Evolutionary conservation across 257 asterid genomes (phyloP).

Genomic region (Lycium barbarum): DNA sequence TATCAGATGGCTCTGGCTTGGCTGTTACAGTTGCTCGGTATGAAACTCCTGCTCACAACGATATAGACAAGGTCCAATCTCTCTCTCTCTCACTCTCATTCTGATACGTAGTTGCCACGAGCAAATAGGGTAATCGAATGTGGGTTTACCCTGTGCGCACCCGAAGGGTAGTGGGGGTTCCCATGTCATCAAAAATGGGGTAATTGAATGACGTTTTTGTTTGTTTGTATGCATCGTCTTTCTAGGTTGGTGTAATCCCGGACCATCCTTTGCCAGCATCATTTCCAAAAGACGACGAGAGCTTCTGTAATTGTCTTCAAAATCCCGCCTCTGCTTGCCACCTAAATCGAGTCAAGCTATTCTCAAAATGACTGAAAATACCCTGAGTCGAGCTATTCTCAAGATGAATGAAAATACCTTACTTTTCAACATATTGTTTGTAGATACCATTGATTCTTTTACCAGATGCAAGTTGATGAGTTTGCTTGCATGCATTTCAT

Average conservation of each 20-base stretch:
- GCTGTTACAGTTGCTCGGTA: conserved; percentile 96
- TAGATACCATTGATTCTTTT: conserved; percentile 42
- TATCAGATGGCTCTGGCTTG: conserved; percentile 97
- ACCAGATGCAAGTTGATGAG: neutral
- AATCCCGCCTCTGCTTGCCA: conserved; percentile 80
- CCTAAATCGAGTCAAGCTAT: conserved; percentile 62
- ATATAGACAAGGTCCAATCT: conserved; percentile 80
- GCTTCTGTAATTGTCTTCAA: conserved; percentile 87
- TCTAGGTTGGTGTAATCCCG: conserved; percentile 83
- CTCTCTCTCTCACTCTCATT: conserved; percentile 28
- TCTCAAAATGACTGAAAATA: conserved; percentile 51
- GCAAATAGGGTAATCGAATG: neutral
- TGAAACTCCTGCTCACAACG: conserved; percentile 93
- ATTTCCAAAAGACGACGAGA: conserved; percentile 84
- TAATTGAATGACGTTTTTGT: neutral
- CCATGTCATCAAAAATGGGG: no score
- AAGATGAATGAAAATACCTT: conserved; percentile 37
- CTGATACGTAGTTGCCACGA: neutral
- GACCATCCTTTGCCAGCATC: conserved; percentile 84
- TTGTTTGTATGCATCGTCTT: neutral
- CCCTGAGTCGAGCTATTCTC: conserved; percentile 59
- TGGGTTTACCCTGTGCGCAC: no score
- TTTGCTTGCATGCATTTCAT: conserved; percentile 11
- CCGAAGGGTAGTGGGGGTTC: no score
- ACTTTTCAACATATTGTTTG: neutral